Base-by-base conservation (phyloP, 306 rosid species). In the Prinsepia uniflora region DNA sequence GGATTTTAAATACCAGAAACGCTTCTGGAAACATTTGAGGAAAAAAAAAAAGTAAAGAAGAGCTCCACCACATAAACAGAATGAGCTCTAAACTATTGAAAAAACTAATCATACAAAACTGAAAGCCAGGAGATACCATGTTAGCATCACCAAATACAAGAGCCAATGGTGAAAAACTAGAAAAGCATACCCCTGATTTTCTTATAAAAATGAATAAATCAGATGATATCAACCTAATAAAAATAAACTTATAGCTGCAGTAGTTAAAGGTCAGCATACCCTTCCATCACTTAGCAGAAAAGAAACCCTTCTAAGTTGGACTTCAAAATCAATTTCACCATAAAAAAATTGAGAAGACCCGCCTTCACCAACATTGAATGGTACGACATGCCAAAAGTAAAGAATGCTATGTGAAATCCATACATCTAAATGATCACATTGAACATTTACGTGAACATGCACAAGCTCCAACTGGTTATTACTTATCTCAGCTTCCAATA, bases 251-350 rank as follows among this genome's bases (percentile, higher is more conserved):
- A 66, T 15, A 0, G 36, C 22, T 46, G 22, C 62, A 48, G 45
- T 2, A 59, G 63, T 69, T 24, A 71, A 66, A 84, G 53, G 57
- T 18, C 59, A 68, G 50, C 83, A 62, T 86, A 94, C 98, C 97
- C 89, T 85, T 87, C 89, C 98, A 81, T 93, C 97, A 75, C 89
- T 84, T 19, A 93, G 86, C 60, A 93, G 87, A 79, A 93, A 52
- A 48, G 94, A 87, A 81, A 87, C 85, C 73, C 88, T 93, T 84
- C 86, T 78, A 65, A 80, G 22, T 42, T 81, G 82, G 67, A 86
- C 78, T 71, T 81, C 78, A 56, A 88, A 81, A 79, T 78, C 71
- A 73, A 89, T 55, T 61, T 57, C 75, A 65, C 78, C 70, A 13
- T 54, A 73, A 67, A 84, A 76, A 67, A 80, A 56, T 50, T 82